Evolutionary conservation across 73 alveolate genomes (phyloP).

Genomic region (Stentor roeselii): DNA sequence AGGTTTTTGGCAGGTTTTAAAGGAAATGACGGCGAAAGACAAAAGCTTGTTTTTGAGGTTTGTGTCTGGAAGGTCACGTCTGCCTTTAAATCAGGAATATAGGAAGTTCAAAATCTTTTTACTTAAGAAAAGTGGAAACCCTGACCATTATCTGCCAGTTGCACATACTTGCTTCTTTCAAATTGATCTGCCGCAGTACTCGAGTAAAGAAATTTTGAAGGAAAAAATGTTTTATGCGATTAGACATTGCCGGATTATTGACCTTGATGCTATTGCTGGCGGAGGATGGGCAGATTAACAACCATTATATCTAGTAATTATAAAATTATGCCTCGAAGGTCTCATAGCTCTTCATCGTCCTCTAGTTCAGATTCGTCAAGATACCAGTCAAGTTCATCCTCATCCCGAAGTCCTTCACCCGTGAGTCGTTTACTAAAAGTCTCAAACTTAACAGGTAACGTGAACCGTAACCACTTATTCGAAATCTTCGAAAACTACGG

Average conservation of each 20-base stretch:
- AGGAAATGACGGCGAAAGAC: slow-evolving; percentile 74
- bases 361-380: neutral
- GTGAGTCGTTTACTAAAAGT: neutral
- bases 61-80: slow-evolving; percentile 92
- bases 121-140: slow-evolving; percentile 32
- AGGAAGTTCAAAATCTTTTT: slow-evolving; percentile 37
- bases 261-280: slow-evolving; percentile 31
- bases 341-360: neutral
- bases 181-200: slow-evolving; percentile 83
- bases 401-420: slow-evolving; percentile 21
- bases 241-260: slow-evolving; percentile 70
- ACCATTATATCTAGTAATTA: too few relatives aligned
- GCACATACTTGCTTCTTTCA: slow-evolving; percentile 94
- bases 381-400: neutral
- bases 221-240: slow-evolving; percentile 84
- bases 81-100: slow-evolving; percentile 77
- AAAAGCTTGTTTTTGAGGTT: slow-evolving; percentile 74
- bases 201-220: slow-evolving; percentile 62
- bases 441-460: slow-evolving; percentile 13
- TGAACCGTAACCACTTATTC: neutral
- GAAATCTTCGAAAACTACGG: slow-evolving; percentile 23
- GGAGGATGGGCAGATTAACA: slow-evolving; percentile 35
- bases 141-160: slow-evolving; percentile 62
- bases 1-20: slow-evolving; percentile 85
- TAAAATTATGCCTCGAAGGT: neutral